Percentiles rank a stretch among this genome's conserved stretches.
Conservation (phyloP, 2,329 filamentous ascomycete species). For the Colletotrichum tamarilloi region DNA sequence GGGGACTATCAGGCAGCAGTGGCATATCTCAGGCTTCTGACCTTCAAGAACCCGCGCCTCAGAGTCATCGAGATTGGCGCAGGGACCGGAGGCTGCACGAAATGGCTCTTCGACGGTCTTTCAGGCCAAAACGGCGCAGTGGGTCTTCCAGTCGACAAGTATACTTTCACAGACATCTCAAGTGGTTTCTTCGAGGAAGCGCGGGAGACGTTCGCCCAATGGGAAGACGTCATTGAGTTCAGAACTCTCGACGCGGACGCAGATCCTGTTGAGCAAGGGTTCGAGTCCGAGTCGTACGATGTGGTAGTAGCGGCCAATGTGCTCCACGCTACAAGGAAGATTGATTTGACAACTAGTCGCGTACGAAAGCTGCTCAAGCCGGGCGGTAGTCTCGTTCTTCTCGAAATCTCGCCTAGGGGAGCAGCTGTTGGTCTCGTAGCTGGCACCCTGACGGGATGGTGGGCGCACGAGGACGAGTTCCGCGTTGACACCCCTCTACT, state of each 20-base stretch:
- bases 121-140: background rate
- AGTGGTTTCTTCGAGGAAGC: conserved; percentile 38
- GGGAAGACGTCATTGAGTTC: conserved; percentile 35
- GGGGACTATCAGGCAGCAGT: too few relatives aligned
- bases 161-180: conserved; percentile 43
- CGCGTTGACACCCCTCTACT: too few relatives aligned
- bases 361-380: conserved; percentile 43
- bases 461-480: background rate
- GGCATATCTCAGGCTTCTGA: conserved; percentile 7
- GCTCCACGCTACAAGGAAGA: conserved; percentile 41
- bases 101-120: conserved; percentile 44
- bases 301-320: conserved; percentile 44
- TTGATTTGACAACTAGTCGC: conserved; percentile 40
- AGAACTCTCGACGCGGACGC: conserved; percentile 45
- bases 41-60: conserved; percentile 25
- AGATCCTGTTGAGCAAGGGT: conserved; percentile 43
- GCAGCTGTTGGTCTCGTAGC: conserved; percentile 36
- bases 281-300: conserved; percentile 40
- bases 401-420: background rate
- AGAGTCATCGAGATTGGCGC: conserved; percentile 50
- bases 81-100: conserved; percentile 54
- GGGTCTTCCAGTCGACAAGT: background rate
- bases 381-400: conserved; percentile 41
- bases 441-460: background rate
- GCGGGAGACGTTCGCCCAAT: background rate